A percentile compares a stretch with the other conserved stretches of the same genome.
Conservation (phyloP, 1,284 basidiomycete genomes). For the Melampsora americana region DNA sequence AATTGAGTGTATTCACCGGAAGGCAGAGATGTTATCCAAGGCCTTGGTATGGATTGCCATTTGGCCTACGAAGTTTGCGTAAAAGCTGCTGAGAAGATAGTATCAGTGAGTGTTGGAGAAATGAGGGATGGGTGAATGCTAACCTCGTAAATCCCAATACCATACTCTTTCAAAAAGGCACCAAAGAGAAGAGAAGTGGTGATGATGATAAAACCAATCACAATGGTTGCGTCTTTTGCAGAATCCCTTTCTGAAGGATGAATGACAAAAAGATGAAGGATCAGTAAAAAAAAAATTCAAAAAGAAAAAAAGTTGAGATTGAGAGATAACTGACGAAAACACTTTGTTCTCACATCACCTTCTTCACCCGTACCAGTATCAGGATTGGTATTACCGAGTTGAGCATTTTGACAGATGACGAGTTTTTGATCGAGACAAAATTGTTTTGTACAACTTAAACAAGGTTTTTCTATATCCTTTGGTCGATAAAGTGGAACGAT, state of each 20-base stretch:
- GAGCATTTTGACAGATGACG: constrained; percentile 52
- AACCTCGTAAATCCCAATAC: constrained; percentile 1
- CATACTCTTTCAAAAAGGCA: constrained; percentile 38
- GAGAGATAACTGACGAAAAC: constrained; percentile 48
- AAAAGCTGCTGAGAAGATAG: too few relatives aligned
- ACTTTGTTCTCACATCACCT: constrained; percentile 54
- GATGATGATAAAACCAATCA: constrained; percentile 49
- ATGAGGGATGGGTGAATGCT: not conserved
- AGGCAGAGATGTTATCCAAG: too few relatives aligned
- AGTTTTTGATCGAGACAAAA: constrained; percentile 53
- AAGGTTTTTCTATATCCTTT: constrained; percentile 49
- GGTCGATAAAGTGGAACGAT: constrained; percentile 52
- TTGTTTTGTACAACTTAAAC: constrained; percentile 53
- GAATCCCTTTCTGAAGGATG: constrained; percentile 49
- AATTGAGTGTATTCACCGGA: too few relatives aligned
- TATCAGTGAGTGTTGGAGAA: too few relatives aligned
- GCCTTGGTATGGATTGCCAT: too few relatives aligned
- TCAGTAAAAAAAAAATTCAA: not conserved
- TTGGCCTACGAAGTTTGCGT: too few relatives aligned
- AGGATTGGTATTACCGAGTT: constrained; percentile 50
- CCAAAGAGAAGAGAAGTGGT: constrained; percentile 37
- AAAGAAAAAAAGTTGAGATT: not conserved
- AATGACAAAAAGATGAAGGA: too few relatives aligned
- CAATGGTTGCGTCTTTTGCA: constrained; percentile 51
- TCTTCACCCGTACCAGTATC: constrained; percentile 54